Evolutionary conservation across 2,329 filamentous ascomycete genomes (phyloP), one percentile per base, ranked within the genome.

Genomic region (Coleophoma crateriformis): DNA sequence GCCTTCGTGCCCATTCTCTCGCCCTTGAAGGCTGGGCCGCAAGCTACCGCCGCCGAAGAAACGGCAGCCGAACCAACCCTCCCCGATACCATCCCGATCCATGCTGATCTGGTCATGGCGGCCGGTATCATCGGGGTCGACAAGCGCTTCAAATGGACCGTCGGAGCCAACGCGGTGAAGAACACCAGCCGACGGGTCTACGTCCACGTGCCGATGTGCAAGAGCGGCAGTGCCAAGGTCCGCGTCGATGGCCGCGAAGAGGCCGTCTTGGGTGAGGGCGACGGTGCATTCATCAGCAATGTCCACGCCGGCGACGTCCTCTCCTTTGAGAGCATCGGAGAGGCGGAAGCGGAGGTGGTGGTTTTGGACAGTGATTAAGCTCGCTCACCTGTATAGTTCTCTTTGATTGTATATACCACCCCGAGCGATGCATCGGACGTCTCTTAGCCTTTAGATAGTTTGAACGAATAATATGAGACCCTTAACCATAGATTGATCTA

Each of bases 41-140:
- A 81, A 5, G 85, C 85, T 4, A 80, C 77, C 0, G 64, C 68
- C 0, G 76, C 79, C 44, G 76, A 86, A 58, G 87, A 92, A 62
- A 76, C 76, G 54, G 78, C 74, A 7, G 84, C 81, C 1, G 76
- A 81, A 54, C 82, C 87, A 0, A 69, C 69, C 2, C 71, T 87
- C 17, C 70, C 76, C 1, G 77, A 73, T n/a, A 85, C 85, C 0
- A 95, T 95, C 55, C 87, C 88, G 7, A 85, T 95, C 49, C 87
- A 95, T 64, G 86, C 89, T 11, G 89, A 95, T 69, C 78, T 95
- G 46, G 82, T 86, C 52, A 94, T 95, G 88, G 82, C 80, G 34
- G 89, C 89, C 0, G 84, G 83, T 7, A 82, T 95, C 49, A 79
- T 95, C 49, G 76, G 74, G 7, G 82, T 87, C 0, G 76, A 77